phyloP scores from a whole-genome alignment of 2,329 filamentous ascomycete species.

The Colletotrichum truncatum region DNA sequence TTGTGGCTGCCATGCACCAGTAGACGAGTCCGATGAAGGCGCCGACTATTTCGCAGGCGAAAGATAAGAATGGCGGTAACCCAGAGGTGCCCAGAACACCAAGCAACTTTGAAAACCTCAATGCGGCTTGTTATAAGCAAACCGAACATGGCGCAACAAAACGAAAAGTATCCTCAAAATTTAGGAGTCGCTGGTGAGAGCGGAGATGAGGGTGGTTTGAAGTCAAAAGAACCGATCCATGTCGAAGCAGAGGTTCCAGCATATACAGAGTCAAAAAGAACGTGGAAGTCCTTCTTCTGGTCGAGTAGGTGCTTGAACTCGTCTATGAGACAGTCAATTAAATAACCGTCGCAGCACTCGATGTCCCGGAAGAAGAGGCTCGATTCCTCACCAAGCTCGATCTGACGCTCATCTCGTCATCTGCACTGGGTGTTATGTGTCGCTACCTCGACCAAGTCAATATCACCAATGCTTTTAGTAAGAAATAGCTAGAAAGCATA shows the following conservation, averaged over 20 bases:
- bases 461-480: constrained; percentile 39
- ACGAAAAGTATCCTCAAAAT: background rate
- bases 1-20: background rate
- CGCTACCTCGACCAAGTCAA: constrained; percentile 40
- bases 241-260: background rate
- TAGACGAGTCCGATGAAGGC: background rate
- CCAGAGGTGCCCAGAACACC: background rate
- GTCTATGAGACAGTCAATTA: background rate
- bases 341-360: constrained; percentile 30
- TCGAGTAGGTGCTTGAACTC: constrained; percentile 30
- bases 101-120: background rate
- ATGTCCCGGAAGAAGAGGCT: constrained; percentile 37
- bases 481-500: no score
- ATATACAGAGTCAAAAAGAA: constrained; percentile 54
- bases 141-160: background rate
- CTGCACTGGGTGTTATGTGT: constrained; percentile 38
- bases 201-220: background rate
- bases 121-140: background rate
- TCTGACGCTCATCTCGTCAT: constrained; percentile 36
- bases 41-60: background rate
- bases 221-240: background rate
- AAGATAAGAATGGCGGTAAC: background rate
- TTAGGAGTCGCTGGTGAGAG: background rate
- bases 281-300: constrained; percentile 37
- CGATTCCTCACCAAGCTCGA: constrained; percentile 39